These are phyloP conservation scores for Malassezia vespertilionis DNA, from an alignment of 1,284 basidiomycete species.

Conservation along the genomic window DNA sequence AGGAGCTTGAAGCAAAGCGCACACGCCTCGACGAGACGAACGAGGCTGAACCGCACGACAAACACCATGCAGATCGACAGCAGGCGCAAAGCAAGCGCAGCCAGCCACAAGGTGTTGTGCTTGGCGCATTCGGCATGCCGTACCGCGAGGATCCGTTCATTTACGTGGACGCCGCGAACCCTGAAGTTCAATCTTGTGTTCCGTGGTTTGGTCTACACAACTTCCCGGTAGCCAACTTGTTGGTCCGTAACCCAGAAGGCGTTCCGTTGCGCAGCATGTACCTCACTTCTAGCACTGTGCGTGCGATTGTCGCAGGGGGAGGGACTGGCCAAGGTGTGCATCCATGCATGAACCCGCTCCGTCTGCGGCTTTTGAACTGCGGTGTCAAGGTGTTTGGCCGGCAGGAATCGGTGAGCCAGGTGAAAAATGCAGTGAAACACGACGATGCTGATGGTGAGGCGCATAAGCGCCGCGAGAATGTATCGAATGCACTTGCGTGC, in stretches of 20 bases:
- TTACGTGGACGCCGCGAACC: constrained; percentile 28
- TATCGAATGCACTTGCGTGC: constrained; percentile 51
- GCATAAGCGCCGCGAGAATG: constrained; percentile 12
- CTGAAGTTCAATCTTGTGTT: constrained; percentile 50
- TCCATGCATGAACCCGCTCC: constrained; percentile 56
- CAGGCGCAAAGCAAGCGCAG: constrained; percentile 10
- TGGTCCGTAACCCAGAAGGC: constrained; percentile 75
- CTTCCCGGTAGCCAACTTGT: constrained; percentile 69
- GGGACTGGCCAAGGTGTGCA: constrained; percentile 45
- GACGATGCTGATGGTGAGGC: background rate
- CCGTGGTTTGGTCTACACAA: constrained; percentile 63
- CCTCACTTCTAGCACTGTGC: constrained; percentile 71
- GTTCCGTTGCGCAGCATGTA: constrained; percentile 72
- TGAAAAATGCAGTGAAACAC: constrained; percentile 11
- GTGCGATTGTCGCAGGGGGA: constrained; percentile 64
- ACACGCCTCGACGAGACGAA: constrained; percentile 19
- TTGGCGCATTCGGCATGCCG: constrained; percentile 35
- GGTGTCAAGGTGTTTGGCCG: constrained; percentile 67
- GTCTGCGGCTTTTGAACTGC: constrained; percentile 74
- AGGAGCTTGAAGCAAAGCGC: constrained; percentile 24
- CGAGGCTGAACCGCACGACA: constrained; percentile 16
- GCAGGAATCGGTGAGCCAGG: constrained; percentile 52
- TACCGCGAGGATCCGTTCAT: constrained; percentile 42
- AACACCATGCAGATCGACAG: constrained; percentile 31
- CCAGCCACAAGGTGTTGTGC: constrained; percentile 20